A percentile compares a stretch with the other conserved stretches of the same genome.
Evolutionary conservation across 2,329 filamentous ascomycete species (phyloP).

Genomic region (Xylaria sp.): DNA sequence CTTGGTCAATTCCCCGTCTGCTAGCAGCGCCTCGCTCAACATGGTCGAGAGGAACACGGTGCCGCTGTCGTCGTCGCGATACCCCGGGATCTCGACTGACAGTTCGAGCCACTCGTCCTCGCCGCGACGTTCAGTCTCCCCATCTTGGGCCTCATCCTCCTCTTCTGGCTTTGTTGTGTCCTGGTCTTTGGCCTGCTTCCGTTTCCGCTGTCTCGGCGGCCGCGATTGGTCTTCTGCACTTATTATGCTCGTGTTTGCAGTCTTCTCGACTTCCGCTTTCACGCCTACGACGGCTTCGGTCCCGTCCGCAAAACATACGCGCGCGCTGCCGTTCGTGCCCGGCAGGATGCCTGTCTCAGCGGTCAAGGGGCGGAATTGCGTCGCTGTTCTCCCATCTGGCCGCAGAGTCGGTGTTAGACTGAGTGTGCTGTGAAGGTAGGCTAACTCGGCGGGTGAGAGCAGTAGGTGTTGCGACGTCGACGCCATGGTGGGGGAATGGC

Average conservation of each 20-base stretch:
- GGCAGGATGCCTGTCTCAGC: conserved; percentile 93
- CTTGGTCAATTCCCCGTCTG: conserved; percentile 73
- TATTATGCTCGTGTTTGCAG: conserved; percentile 35
- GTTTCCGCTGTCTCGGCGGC: conserved; percentile 37
- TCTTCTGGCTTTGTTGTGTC: conserved; percentile 40
- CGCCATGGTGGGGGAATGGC: conserved; percentile 38
- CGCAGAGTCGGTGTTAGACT: conserved; percentile 84
- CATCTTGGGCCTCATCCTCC: conserved; percentile 40
- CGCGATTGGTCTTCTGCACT: conserved; percentile 11
- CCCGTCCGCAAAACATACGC: conserved; percentile 93
- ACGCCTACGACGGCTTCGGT: conserved; percentile 96
- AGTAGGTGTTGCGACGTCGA: conserved; percentile 76
- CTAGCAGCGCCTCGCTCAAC: conserved; percentile 86
- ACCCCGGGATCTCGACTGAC: conserved; percentile 89
- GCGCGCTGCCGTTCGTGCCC: conserved; percentile 88
- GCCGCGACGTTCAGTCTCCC: conserved; percentile 49
- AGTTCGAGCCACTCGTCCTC: conserved; percentile 84
- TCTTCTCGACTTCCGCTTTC: conserved; percentile 86
- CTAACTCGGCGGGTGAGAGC: conserved; percentile 94
- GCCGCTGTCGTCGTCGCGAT: conserved; percentile 88
- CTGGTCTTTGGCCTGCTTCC: conserved; percentile 40
- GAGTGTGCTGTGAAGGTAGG: conserved; percentile 91
- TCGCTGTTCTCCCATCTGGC: conserved; percentile 82
- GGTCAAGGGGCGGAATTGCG: conserved; percentile 88
- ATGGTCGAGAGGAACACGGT: conserved; percentile 89